Evolutionary conservation across 2,329 filamentous ascomycete genomes (phyloP).

Genomic region (Trichoderma polysporum): DNA sequence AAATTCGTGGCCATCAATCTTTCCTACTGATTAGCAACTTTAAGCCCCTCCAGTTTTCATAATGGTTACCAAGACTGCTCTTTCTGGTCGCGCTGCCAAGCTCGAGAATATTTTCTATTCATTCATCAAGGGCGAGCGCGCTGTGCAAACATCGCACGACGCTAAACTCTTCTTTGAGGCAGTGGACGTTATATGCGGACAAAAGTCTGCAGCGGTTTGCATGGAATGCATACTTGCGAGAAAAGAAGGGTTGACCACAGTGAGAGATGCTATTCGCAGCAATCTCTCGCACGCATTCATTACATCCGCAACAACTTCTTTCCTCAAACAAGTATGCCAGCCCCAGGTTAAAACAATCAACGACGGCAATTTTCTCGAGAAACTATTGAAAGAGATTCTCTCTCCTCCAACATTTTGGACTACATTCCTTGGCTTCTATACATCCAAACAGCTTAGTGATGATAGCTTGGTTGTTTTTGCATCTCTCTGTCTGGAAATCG

Average conservation of each 20-base stretch:
- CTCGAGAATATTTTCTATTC: slow-evolving; percentile 20
- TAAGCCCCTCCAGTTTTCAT: background rate
- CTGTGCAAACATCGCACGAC: slow-evolving; percentile 19
- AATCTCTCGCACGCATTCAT: slow-evolving; percentile 15
- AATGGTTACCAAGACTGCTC: background rate
- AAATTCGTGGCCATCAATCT: background rate
- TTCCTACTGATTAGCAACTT: too few relatives aligned
- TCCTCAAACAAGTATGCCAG: slow-evolving; percentile 13
- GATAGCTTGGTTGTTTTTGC: slow-evolving; percentile 20
- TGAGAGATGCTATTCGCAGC: slow-evolving; percentile 20
- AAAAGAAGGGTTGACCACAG: slow-evolving; percentile 7
- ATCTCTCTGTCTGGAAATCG: slow-evolving; percentile 24
- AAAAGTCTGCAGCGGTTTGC: slow-evolving; percentile 15
- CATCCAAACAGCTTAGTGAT: background rate
- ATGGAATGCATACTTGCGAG: slow-evolving; percentile 21
- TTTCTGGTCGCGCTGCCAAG: slow-evolving; percentile 3
- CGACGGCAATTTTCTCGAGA: slow-evolving; percentile 20
- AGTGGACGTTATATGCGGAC: slow-evolving; percentile 12
- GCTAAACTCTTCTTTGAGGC: slow-evolving; percentile 24
- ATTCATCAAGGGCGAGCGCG: slow-evolving; percentile 15
- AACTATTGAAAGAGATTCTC: slow-evolving; percentile 17
- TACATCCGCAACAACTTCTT: background rate
- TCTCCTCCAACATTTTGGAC: slow-evolving; percentile 23
- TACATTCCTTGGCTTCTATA: slow-evolving; percentile 4
- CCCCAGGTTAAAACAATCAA: slow-evolving; percentile 18